These are phyloP conservation scores for Coprinellus micaceus DNA, from an alignment of 768 basidiomycete genomes.

Conservation along the genomic window DNA sequence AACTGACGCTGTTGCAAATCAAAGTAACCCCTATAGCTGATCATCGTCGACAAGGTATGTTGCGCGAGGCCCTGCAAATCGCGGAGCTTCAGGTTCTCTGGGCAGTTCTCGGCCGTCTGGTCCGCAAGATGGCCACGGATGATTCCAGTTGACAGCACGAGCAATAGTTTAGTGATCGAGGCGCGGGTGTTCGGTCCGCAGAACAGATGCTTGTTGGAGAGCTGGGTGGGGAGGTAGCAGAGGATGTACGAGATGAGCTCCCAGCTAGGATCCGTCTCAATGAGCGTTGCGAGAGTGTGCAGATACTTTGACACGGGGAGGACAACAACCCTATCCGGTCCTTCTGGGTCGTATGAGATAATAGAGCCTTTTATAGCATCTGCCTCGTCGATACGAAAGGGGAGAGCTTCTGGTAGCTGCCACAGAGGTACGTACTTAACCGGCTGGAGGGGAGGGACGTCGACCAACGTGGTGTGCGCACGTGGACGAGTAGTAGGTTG, in stretches of 20 bases:
- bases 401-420: constrained; percentile 62
- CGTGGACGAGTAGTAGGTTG: not conserved
- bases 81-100: constrained; percentile 57
- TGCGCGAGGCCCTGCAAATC: constrained; percentile 89
- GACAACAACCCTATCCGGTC: constrained; percentile 39
- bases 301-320: constrained; percentile 80
- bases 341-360: constrained; percentile 57
- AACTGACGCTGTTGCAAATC: constrained; percentile 60
- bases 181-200: constrained; percentile 81
- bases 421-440: constrained; percentile 42
- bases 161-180: constrained; percentile 59
- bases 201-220: constrained; percentile 94
- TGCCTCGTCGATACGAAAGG: constrained; percentile 51
- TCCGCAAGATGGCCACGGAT: constrained; percentile 53
- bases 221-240: constrained; percentile 85
- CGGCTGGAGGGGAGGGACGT: not conserved
- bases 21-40: constrained; percentile 83
- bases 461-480: not conserved
- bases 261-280: constrained; percentile 82
- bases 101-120: constrained; percentile 52
- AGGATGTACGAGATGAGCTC: constrained; percentile 90
- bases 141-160: constrained; percentile 65
- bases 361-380: constrained; percentile 68
- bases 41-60: constrained; percentile 80
- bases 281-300: constrained; percentile 51